Conservation (phyloP, 225 moss, liverwort and hornwort species). For the Marchantia polymorpha region DNA sequence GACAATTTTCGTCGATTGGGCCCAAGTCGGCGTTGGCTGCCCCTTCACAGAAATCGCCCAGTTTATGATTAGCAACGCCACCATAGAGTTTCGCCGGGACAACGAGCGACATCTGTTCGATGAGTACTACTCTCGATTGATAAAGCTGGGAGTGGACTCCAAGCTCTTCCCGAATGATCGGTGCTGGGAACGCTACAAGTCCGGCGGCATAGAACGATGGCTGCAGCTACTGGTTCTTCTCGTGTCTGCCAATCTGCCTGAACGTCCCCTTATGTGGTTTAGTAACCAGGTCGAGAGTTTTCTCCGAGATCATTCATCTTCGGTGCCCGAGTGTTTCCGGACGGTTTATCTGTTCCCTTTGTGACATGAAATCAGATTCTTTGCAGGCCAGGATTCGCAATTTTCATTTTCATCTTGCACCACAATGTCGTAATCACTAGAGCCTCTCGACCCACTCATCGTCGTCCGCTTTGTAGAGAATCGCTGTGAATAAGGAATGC, state of each 20-base stretch:
- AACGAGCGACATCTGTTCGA: conserved; percentile 30
- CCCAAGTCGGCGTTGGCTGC: conserved; percentile 41
- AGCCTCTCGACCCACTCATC: not conserved
- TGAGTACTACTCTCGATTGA: conserved; percentile 17
- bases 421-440: not conserved
- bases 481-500: not conserved
- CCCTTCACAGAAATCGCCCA: conserved; percentile 41
- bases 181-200: conserved; percentile 32
- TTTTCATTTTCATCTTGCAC: not conserved
- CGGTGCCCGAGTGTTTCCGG: conserved; percentile 30
- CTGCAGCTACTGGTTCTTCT: conserved; percentile 30
- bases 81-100: conserved; percentile 28
- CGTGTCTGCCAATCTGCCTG: conserved; percentile 8
- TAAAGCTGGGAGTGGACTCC: conserved; percentile 30
- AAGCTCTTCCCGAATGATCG: conserved; percentile 12
- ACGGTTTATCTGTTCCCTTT: conserved; percentile 31
- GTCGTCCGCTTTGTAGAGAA: not conserved
- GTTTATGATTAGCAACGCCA: conserved; percentile 36
- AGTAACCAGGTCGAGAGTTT: conserved; percentile 36
- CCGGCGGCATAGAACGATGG: conserved; percentile 39
- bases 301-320: conserved; percentile 28
- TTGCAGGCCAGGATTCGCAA: not conserved
- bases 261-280: conserved; percentile 26
- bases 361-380: not conserved
- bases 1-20: conserved; percentile 36